Base-by-base conservation (phyloP, 1,284 basidiomycete species). In the Leccinum pachyderme region DNA sequence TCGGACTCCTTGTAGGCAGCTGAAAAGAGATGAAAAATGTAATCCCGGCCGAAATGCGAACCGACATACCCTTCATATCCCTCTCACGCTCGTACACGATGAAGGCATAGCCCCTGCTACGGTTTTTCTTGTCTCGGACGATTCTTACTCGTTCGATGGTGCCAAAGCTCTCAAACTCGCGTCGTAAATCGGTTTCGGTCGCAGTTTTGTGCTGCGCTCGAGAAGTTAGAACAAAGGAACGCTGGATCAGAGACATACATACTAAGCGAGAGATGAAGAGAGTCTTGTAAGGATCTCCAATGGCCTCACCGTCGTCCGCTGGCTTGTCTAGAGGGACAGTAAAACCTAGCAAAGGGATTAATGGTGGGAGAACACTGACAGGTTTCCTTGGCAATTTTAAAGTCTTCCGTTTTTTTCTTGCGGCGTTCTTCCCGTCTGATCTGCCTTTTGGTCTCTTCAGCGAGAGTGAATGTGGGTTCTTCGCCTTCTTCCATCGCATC, bases 1-100 rank as follows among this genome's bases (percentile, higher is more conserved):
- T 99, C 96, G n/a, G 95, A 97, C 70, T 99, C 96, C 76, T 98
- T 99, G 81, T 98, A 99, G 9, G 96, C 97, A 59, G 95, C 96
- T 96, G 60, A 44, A 53, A 53, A 43, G 33, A 57, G 44, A 54
- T 60, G 55, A 60, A 63, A 46, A 53, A 49, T 41, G 47, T 35
- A 51, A 35, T 53, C 52, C 45, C 48, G 57, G 60, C 47, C 9
- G 58, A 51, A 51, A 49, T 39, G 55, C 49, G 46, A 60, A 63
- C 61, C 54, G 59, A 67, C 65, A 9, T 53, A 94, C 94, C 92
- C 84, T 98, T 98, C 97, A 99, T 99, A 72, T 99, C 97, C 58
- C 95, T 86, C 76, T 99, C 97, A 27, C 95, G 84, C 72, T 99
- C 97, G 66, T 94, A 99, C 7, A 98, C 93, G 59, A 99, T 82